A percentile compares a stretch with the other conserved stretches of the same genome.
These are phyloP conservation scores for Fraxinus baroniana DNA, from an alignment of 305 asterid species.

Conservation along the genomic window DNA sequence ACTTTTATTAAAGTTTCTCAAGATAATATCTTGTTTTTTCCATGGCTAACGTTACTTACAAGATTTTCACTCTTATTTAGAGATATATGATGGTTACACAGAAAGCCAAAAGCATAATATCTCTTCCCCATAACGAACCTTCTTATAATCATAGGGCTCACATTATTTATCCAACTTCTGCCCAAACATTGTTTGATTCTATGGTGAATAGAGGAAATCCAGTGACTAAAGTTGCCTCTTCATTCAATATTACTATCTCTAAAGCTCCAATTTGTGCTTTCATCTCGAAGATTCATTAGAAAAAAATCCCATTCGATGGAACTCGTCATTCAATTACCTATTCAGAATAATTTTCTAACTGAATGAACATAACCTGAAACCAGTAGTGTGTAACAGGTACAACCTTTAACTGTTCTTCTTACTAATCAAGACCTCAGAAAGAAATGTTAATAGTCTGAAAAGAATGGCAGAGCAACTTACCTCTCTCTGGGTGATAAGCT, in stretches of 20 bases:
- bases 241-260: background rate
- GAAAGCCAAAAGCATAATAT: background rate
- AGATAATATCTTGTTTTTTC: background rate
- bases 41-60: background rate
- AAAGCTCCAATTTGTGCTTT: background rate
- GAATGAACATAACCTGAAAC: background rate
- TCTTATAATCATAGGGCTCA: background rate
- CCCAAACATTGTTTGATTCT: background rate
- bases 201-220: background rate
- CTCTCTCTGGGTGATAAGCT: slow-evolving; percentile 98
- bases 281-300: background rate
- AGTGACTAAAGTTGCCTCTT: background rate
- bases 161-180: background rate
- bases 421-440: background rate
- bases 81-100: background rate
- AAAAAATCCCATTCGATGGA: background rate
- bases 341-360: slow-evolving; percentile 2
- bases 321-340: background rate
- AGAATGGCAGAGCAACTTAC: slow-evolving; percentile 26
- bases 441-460: background rate
- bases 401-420: background rate
- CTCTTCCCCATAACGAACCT: background rate
- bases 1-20: background rate
- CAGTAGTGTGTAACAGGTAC: background rate
- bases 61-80: background rate